phyloP scores from a whole-genome alignment of 192 early-diverging fungal species.

The Neocallimastix lanati region DNA sequence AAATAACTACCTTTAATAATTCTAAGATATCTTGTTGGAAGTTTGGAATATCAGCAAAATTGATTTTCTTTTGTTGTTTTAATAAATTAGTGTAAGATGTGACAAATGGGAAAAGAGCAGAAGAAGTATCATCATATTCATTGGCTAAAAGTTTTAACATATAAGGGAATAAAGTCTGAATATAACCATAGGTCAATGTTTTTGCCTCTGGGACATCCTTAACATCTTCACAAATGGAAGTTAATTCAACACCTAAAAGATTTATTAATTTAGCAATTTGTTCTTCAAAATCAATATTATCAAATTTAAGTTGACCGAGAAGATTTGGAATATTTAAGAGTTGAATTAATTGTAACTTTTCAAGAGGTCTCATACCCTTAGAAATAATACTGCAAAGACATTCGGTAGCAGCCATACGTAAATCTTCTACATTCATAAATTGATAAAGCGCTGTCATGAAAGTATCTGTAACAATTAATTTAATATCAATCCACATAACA shows the following conservation, averaged over 20 bases:
- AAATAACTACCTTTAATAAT: constrained; percentile 45
- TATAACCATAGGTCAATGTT: constrained; percentile 33
- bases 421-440: constrained; percentile 24
- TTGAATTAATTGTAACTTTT: constrained; percentile 76
- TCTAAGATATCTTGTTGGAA: constrained; percentile 27
- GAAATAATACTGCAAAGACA: constrained; percentile 70
- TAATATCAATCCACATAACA: constrained; percentile 91
- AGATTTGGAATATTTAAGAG: constrained; percentile 38
- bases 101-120: constrained; percentile 57
- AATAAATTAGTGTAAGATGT: constrained; percentile 47
- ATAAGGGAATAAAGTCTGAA: constrained; percentile 58
- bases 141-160: constrained; percentile 61
- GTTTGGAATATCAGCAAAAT: constrained; percentile 9
- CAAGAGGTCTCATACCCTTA: constrained; percentile 81
- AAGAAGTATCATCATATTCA: constrained; percentile 67
- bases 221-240: constrained; percentile 34
- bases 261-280: constrained; percentile 50
- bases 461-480: constrained; percentile 62
- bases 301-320: constrained; percentile 14
- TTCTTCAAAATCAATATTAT: constrained; percentile 51
- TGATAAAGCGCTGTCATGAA: constrained; percentile 60
- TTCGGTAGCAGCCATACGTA: constrained; percentile 57
- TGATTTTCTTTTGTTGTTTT: constrained; percentile 23
- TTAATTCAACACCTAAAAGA: constrained; percentile 48
- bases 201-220: constrained; percentile 14